Base-by-base conservation (phyloP, 1,284 basidiomycete genomes). In the Cutaneotrichosporon cavernicola region DNA sequence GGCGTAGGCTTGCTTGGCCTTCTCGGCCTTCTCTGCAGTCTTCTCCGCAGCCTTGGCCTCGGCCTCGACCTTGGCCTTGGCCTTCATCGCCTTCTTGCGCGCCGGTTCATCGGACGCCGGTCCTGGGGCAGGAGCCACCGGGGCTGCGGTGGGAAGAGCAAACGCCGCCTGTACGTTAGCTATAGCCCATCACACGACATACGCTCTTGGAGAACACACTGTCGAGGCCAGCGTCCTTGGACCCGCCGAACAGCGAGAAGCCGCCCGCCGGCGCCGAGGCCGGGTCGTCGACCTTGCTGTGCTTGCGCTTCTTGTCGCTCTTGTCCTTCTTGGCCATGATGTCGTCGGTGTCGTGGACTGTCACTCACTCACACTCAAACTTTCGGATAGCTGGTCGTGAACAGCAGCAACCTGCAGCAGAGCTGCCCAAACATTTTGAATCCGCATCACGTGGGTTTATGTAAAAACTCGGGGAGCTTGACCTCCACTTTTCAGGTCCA, bases 181-280 rank as follows among this genome's bases (percentile, higher is more conserved):
- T 38, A 21, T 10, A 38, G 13, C 43, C 18, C 43, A 34, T 32
- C n/a, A 11, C 8, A 9, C 6, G 14, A 75, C 81, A 71, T 60
- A 82, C 81, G 47, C 75, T 75, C 59, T 79, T 77, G 38, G 75
- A 73, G 72, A 83, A 83, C 22, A 83, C 57, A 64, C 74, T 76
- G 64, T 81, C 79, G 50, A 82, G 71, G 26, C 76, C 77, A 2
- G 72, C 47, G 61, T 80, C 78, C 53, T 72, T 70, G 51, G 67
- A 61, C 18, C 55, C 71, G 30, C 71, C 68, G 50, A 76, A 73
- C 51, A 78, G 69, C 57, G 72, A 73, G 64, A 72, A 69, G 4
- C 69, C 66, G 7, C 62, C 50, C 2, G 58, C 50, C 8, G 60
- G 43, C 16, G 51, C 46, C 5, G 50, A 38, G 13, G 52, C 63